Conservation (phyloP, 371 early-diverging fungal species). For the Apophysomyces ossiformis region DNA sequence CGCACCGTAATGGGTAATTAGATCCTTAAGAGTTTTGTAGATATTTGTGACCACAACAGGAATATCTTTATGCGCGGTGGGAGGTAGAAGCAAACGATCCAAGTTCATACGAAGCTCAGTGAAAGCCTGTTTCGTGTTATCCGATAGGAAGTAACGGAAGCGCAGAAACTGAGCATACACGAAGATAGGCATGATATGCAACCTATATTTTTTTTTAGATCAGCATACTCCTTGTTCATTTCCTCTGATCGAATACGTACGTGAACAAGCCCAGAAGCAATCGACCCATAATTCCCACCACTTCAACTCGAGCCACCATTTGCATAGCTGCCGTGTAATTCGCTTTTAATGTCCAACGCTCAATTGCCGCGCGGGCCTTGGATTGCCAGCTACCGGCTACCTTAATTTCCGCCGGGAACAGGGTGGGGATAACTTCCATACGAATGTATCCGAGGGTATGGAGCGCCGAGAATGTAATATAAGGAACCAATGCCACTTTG, state of each 20-base stretch:
- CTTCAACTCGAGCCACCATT: constrained; percentile 80
- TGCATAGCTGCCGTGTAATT: constrained; percentile 77
- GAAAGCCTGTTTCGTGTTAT: constrained; percentile 71
- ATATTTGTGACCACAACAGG: constrained; percentile 62
- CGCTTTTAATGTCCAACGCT: constrained; percentile 62
- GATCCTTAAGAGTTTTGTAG: constrained; percentile 58
- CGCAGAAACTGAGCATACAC: constrained; percentile 85
- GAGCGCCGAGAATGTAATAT: constrained; percentile 82
- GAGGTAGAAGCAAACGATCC: constrained; percentile 59
- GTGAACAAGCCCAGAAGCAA: constrained; percentile 69
- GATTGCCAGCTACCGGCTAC: constrained; percentile 43
- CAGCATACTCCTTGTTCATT: constrained; percentile 8
- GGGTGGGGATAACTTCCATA: constrained; percentile 71
- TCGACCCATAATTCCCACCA: constrained; percentile 76
- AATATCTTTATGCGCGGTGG: constrained; percentile 57
- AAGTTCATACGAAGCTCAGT: constrained; percentile 55
- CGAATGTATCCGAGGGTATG: constrained; percentile 82
- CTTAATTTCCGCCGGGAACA: constrained; percentile 51
- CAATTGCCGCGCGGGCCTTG: constrained; percentile 60
- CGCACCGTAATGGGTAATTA: constrained; percentile 61
- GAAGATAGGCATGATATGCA: constrained; percentile 76
- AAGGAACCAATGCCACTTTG: constrained; percentile 83
- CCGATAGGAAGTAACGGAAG: constrained; percentile 80
- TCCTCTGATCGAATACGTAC: constrained; percentile 34
- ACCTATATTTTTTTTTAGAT: constrained; percentile 27